Percentiles rank a stretch among this genome's conserved stretches.
Conservation (phyloP, 2,329 filamentous ascomycete genomes). For the Didymella keratinophila region DNA sequence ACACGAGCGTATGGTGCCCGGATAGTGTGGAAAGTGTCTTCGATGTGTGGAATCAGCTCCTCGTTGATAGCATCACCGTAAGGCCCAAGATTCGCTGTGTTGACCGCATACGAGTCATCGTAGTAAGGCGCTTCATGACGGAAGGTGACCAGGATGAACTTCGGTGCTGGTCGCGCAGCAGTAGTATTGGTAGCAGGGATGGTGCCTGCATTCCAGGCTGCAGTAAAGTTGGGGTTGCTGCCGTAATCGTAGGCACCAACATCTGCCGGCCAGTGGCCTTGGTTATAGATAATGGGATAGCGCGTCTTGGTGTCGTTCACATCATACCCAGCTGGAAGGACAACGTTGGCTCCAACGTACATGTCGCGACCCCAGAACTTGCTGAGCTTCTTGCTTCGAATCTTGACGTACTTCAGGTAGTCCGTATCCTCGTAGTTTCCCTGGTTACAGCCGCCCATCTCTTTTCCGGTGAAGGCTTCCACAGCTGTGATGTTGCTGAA, state of each 20-base stretch:
- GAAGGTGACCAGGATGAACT: conserved; percentile 49
- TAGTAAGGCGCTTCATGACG: conserved; percentile 52
- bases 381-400: conserved; percentile 49
- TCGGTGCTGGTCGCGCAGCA: conserved; percentile 40
- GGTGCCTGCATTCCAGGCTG: conserved; percentile 43
- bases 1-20: conserved; percentile 48
- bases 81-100: conserved; percentile 51
- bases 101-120: conserved; percentile 52
- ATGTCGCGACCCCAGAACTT: conserved; percentile 49
- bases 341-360: conserved; percentile 50
- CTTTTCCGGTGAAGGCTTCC: conserved; percentile 40
- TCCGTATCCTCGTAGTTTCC: conserved; percentile 51
- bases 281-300: conserved; percentile 50
- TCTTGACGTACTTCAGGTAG: conserved; percentile 48
- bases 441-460: conserved; percentile 51
- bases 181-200: conserved; percentile 39
- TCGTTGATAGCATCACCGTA: conserved; percentile 53
- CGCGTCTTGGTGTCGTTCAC: conserved; percentile 38
- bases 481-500: conserved; percentile 41
- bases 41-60: conserved; percentile 49
- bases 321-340: conserved; percentile 48
- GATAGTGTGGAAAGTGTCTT: conserved; percentile 48
- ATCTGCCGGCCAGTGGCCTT: conserved; percentile 45
- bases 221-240: conserved; percentile 27
- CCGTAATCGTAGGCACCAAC: conserved; percentile 36